Percentiles rank a stretch among this genome's conserved stretches.
phyloP scores from a whole-genome alignment of 1,284 basidiomycete species.

The Tetrapyrgos nigripes region DNA sequence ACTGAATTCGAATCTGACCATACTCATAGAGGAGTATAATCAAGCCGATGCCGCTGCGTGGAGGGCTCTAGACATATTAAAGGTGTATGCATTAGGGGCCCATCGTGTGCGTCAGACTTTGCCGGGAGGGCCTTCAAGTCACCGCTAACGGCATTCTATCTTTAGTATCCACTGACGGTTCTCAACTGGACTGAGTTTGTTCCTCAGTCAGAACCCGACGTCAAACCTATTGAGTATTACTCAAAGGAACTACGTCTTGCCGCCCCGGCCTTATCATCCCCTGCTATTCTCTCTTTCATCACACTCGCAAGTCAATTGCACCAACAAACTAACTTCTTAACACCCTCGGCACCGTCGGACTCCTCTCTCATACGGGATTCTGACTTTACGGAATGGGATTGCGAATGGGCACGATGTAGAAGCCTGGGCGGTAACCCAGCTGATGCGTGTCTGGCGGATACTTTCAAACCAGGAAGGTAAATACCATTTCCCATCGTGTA shows the following conservation, averaged over 20 bases:
- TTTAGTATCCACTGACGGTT: constrained; percentile 64
- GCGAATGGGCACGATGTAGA: constrained; percentile 65
- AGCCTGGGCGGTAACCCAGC: constrained; percentile 41
- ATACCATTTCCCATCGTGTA: neutral
- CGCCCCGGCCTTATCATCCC: constrained; percentile 64
- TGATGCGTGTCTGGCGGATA: constrained; percentile 41
- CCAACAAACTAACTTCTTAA: constrained; percentile 36
- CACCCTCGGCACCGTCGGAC: constrained; percentile 44
- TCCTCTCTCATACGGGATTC: constrained; percentile 25
- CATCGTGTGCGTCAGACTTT: constrained; percentile 59
- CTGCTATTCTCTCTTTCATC: constrained; percentile 75
- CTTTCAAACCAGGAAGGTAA: constrained; percentile 63
- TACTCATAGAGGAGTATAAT: constrained; percentile 52
- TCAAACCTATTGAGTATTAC: constrained; percentile 47
- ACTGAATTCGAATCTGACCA: neutral
- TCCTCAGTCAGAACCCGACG: constrained; percentile 36
- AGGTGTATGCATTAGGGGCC: constrained; percentile 68
- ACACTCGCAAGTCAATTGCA: constrained; percentile 54
- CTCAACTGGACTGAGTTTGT: constrained; percentile 65
- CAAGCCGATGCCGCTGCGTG: constrained; percentile 46
- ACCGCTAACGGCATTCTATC: constrained; percentile 3
- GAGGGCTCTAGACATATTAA: constrained; percentile 56
- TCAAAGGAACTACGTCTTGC: constrained; percentile 46
- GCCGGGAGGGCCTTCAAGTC: neutral
- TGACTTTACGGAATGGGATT: constrained; percentile 55